Base-by-base conservation (phyloP, 805 yeast genomes). In the Tetrapisispora iriomotensis region DNA sequence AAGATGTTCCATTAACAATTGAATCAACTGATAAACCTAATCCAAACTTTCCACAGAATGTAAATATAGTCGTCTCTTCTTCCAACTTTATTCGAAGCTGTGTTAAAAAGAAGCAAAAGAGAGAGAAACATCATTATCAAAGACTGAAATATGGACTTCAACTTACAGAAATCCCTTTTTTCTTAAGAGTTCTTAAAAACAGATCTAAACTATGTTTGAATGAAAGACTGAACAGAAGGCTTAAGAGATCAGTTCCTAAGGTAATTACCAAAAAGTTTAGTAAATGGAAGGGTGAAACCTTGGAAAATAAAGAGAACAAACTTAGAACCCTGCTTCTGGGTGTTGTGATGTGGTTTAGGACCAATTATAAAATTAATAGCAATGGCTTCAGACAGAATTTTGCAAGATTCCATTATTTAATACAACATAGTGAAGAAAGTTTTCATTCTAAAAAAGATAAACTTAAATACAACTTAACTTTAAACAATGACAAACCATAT, bases 341-440 rank as follows among this genome's bases (percentile, higher is more conserved):
- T 1, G 36, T 53, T 10, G 40, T 49, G 1, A 32, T 38, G 18
- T 56, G 61, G 61, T 56, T 48, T 38, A 40, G 56, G 36, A 30
- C 48, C 1, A 38, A 52, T 37, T 56, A 48, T 30, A 41, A 49
- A 33, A 45, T 54, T 9, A 53, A 55, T 40, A 42, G 47, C 15
- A 51, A 50, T 34, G 60, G 60, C 12, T 51, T 53, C 22, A 39
- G 61, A 14, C 61, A 54, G 29, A 48, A 49, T 21, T 41, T 42
- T 15, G 26, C 40, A 8, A 41, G 54, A 14, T 20, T 48, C 8
- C 36, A 45, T 23, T 38, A 42, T 31, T 31, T 46, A 15, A 15
- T 42, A 1, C 36, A 33, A 18, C 39, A 40, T 29, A 13, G 22
- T 15, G 28, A 31, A 30, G 20, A 24, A 33, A 36, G n/a, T n/a